Percentiles rank a stretch among this genome's conserved stretches.
Conservation (phyloP, 345 rosid genomes). For the Syzygium jambos region DNA sequence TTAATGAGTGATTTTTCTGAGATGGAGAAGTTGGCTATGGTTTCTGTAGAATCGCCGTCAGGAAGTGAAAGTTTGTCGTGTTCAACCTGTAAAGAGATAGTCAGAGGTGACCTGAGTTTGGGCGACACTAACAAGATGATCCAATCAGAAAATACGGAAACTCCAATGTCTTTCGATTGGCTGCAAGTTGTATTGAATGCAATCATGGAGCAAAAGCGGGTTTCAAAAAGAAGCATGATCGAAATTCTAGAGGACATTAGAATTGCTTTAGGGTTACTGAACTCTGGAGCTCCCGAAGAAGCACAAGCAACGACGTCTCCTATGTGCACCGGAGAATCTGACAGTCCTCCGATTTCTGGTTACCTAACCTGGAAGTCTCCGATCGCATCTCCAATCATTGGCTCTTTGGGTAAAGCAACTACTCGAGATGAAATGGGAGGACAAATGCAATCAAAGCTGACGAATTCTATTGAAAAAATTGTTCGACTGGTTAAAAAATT, state of each 20-base stretch:
- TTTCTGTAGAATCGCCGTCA: constrained; percentile 32
- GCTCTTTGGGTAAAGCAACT: constrained; percentile 10
- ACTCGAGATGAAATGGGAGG: not conserved
- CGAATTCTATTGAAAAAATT: constrained; percentile 28
- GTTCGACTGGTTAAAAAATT: constrained; percentile 30
- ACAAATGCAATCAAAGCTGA: not conserved
- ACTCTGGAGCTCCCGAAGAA: not conserved
- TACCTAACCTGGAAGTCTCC: constrained; percentile 39
- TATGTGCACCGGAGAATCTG: constrained; percentile 6
- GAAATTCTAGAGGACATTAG: constrained; percentile 70
- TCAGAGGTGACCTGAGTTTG: constrained; percentile 10
- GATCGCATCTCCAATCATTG: not conserved
- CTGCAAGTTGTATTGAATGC: constrained; percentile 84
- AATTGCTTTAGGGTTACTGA: constrained; percentile 64
- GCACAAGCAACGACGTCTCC: not conserved
- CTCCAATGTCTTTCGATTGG: constrained; percentile 58
- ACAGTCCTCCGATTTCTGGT: constrained; percentile 15
- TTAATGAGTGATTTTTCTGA: constrained; percentile 71
- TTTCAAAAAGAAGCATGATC: constrained; percentile 42
- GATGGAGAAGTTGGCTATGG: constrained; percentile 79
- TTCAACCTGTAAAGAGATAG: constrained; percentile 11
- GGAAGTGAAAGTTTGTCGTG: constrained; percentile 1
- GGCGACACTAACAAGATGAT: constrained; percentile 4
- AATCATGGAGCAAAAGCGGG: constrained; percentile 48
- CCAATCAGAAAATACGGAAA: constrained; percentile 12